These are phyloP conservation scores for Tilletia walkeri DNA, from an alignment of 1,284 basidiomycete genomes.

Conservation along the genomic window DNA sequence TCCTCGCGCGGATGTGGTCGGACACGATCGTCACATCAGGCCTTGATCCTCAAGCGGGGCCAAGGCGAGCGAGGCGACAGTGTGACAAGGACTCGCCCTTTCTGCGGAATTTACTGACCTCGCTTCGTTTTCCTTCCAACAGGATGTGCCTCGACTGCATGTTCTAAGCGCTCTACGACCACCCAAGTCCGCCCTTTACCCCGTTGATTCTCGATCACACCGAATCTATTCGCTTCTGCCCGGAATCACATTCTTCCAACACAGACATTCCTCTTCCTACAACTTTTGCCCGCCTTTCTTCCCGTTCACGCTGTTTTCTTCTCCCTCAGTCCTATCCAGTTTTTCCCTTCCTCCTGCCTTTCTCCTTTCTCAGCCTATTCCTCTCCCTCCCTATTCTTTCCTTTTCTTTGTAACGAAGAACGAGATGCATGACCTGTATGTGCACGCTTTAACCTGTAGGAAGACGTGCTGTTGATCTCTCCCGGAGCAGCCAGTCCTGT, in stretches of 20 bases:
- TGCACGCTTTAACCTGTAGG: background rate
- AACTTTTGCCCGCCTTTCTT: background rate
- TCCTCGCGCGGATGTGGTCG: no score
- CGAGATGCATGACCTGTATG: background rate
- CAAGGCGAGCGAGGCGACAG: background rate
- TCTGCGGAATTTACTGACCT: no score
- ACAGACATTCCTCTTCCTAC: no score
- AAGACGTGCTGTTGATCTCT: no score
- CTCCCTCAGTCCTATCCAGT: background rate
- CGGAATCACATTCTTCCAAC: no score
- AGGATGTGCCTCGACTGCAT: slow-evolving; percentile 19
- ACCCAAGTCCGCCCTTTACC: no score
- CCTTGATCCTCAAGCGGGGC: no score
- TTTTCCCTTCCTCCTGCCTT: background rate
- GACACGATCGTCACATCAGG: no score
- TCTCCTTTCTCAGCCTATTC: background rate
- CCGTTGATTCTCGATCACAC: no score
- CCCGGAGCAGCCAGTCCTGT: no score
- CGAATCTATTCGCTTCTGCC: no score
- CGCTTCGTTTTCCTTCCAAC: background rate
- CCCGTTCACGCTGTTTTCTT: background rate
- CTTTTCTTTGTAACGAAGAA: background rate
- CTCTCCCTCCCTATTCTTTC: background rate
- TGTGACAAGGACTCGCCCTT: background rate
- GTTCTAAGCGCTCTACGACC: slow-evolving; percentile 4